A percentile compares a stretch with the other conserved stretches of the same genome.
phyloP scores from a whole-genome alignment of 164 flowering plant genomes.

The Vitis rotundifolia region DNA sequence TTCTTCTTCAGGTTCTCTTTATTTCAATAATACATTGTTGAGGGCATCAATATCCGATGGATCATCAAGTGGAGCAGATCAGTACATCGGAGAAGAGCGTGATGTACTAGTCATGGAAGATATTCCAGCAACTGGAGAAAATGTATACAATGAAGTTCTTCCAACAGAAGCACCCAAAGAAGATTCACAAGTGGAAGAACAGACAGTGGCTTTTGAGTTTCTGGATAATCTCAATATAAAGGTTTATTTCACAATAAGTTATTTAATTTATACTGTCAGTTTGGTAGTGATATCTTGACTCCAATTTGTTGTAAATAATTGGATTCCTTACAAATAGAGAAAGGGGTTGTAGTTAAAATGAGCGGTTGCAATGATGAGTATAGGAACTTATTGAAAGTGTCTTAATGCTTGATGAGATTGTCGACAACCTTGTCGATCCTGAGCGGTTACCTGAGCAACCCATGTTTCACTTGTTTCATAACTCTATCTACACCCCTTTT shows the following conservation, averaged over 20 bases:
- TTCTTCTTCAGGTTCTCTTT: conserved; percentile 7
- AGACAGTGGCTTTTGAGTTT: conserved; percentile 17
- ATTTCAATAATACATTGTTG: conserved; percentile 1
- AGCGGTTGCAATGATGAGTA: conserved; percentile 14
- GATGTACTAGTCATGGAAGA: conserved; percentile 22
- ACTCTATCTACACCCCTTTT: too few species aligned
- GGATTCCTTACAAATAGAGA: too few species aligned
- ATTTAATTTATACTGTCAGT: too few species aligned
- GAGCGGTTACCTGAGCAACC: neutral
- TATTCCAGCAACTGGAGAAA: conserved; percentile 14
- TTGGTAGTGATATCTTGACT: too few species aligned
- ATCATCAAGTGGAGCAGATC: conserved; percentile 15
- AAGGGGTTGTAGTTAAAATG: too few species aligned
- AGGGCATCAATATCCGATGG: conserved; percentile 29
- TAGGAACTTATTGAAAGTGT: neutral
- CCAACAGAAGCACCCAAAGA: conserved; percentile 13
- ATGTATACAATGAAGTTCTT: neutral
- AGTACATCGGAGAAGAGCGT: conserved; percentile 19
- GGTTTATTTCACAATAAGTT: conserved; percentile 14
- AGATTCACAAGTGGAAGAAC: conserved; percentile 21
- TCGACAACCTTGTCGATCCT: conserved; percentile 8
- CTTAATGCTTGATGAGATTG: conserved; percentile 15
- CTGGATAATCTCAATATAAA: conserved; percentile 30
- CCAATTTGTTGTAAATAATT: too few species aligned
- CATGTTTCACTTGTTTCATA: too few species aligned